Conservation (phyloP, 805 yeast species). For the Millerozyma miso region DNA sequence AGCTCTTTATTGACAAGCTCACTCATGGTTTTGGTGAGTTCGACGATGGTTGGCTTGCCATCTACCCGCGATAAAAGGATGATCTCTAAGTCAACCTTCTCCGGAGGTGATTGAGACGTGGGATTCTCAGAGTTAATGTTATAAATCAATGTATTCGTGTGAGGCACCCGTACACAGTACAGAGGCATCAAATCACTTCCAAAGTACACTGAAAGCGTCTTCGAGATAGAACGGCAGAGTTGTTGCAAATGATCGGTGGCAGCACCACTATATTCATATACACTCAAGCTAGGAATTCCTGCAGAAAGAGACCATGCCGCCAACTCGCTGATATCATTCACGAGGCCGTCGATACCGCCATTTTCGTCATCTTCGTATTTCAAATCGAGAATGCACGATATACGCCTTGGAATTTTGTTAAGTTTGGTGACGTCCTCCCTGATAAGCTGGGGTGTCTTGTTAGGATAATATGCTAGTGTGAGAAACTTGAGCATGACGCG, state of each 20-base stretch:
- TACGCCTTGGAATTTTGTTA: constrained; percentile 69
- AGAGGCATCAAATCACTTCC: constrained; percentile 67
- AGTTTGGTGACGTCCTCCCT: constrained; percentile 75
- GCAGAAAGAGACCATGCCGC: constrained; percentile 86
- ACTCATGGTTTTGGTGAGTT: constrained; percentile 80
- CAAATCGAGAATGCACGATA: constrained; percentile 72
- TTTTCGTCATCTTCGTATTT: constrained; percentile 79
- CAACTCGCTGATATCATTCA: constrained; percentile 72
- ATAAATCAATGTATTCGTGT: constrained; percentile 47
- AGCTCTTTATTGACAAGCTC: constrained; percentile 67
- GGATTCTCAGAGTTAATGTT: constrained; percentile 32
- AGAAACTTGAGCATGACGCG: constrained; percentile 52
- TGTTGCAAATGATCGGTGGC: constrained; percentile 49
- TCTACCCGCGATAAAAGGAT: constrained; percentile 69
- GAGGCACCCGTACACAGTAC: constrained; percentile 63
- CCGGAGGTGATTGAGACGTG: constrained; percentile 18
- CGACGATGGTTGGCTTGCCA: constrained; percentile 88
- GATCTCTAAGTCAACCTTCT: constrained; percentile 53
- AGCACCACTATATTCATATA: constrained; percentile 78
- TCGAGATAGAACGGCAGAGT: constrained; percentile 51
- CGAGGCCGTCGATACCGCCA: constrained; percentile 80
- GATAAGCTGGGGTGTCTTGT: constrained; percentile 79
- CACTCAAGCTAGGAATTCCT: constrained; percentile 67
- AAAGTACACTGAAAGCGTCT: constrained; percentile 65
- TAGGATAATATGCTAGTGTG: constrained; percentile 59